Evolutionary conservation across 75 land plant genomes (phyloP).

Genomic region (Gnetum montanum): DNA sequence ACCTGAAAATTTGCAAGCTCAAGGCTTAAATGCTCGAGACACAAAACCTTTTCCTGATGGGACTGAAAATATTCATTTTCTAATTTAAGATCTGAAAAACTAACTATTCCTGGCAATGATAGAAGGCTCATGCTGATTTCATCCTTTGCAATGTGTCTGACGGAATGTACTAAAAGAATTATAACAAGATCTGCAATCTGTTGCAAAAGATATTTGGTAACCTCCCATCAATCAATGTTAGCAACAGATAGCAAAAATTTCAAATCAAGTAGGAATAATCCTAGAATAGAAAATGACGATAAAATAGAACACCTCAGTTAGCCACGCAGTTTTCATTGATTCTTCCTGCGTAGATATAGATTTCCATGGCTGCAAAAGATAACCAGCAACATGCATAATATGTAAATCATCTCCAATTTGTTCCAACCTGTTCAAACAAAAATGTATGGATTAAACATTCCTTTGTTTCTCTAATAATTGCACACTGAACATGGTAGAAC

Average conservation of each 20-base stretch:
- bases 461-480: no score
- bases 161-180: constrained; percentile 19
- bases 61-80: constrained; percentile 1
- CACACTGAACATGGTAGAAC: no score
- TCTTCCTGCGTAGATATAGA: constrained; percentile 21
- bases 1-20: constrained; percentile 27
- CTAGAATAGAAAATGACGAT: no score
- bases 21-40: constrained; percentile 15
- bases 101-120: constrained; percentile 8
- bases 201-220: no score
- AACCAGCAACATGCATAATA: constrained; percentile 17
- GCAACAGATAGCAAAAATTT: no score
- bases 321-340: constrained; percentile 20
- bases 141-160: constrained; percentile 20
- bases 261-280: no score
- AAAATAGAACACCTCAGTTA: constrained; percentile 16
- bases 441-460: no score
- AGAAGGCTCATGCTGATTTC: constrained; percentile 16
- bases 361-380: constrained; percentile 20
- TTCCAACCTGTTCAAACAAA: constrained; percentile 17
- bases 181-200: constrained; percentile 31
- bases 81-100: constrained; percentile 5
- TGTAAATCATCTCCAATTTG: constrained; percentile 22
- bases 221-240: no score
- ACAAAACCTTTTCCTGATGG: constrained; percentile 14